phyloP scores from a whole-genome alignment of 1,284 basidiomycete genomes.

The Amanita bisporigera region DNA sequence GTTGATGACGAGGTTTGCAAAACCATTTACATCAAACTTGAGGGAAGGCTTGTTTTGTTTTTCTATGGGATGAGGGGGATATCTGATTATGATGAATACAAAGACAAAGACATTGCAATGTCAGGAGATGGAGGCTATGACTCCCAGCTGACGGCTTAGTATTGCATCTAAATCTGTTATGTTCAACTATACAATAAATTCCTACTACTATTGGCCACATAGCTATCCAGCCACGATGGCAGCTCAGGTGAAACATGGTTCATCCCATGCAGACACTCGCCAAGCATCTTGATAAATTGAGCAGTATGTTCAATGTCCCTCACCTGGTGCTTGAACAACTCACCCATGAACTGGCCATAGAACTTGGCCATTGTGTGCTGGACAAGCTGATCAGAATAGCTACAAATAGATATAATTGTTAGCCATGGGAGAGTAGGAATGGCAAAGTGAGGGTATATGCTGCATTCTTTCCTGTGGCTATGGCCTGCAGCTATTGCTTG shows the following conservation, averaged over 20 bases:
- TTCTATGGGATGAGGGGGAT: too few species aligned
- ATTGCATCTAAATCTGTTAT: too few species aligned
- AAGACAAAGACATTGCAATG: too few species aligned
- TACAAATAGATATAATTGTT: slow-evolving; percentile 34
- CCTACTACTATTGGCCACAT: slow-evolving; percentile 85
- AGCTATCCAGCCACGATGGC: slow-evolving; percentile 79
- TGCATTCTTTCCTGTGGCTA: slow-evolving; percentile 90
- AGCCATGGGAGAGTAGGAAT: slow-evolving; percentile 1
- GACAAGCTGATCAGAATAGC: slow-evolving; percentile 87
- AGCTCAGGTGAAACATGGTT: slow-evolving; percentile 86
- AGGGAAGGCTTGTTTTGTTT: too few species aligned
- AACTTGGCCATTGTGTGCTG: slow-evolving; percentile 90
- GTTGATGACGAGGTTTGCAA: too few species aligned
- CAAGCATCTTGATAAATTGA: slow-evolving; percentile 84
- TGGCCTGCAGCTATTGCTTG: slow-evolving; percentile 85
- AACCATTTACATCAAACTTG: too few species aligned
- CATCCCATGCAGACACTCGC: slow-evolving; percentile 76
- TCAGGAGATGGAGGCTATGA: too few species aligned
- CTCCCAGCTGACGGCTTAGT: too few species aligned
- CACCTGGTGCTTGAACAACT: slow-evolving; percentile 85
- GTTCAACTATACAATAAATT: too few species aligned
- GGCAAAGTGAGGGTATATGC: slow-evolving; percentile 59
- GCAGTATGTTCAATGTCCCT: slow-evolving; percentile 94
- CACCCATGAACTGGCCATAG: slow-evolving; percentile 87
- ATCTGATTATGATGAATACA: too few species aligned